These are phyloP conservation scores for Wickerhamomyces kurtzmanii DNA, from an alignment of 805 yeast genomes.

Conservation along the genomic window DNA sequence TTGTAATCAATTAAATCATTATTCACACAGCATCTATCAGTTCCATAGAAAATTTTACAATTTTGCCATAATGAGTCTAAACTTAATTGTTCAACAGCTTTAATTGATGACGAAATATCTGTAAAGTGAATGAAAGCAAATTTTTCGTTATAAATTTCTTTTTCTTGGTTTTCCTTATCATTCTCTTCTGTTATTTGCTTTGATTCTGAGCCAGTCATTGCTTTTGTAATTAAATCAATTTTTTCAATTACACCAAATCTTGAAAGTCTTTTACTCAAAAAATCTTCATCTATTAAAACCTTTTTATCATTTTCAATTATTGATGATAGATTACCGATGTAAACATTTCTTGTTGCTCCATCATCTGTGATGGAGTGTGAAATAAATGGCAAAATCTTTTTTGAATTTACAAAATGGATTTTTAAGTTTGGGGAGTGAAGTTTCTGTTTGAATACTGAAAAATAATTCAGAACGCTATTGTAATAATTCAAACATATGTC, in stretches of 20 bases:
- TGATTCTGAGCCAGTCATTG: slow-evolving; percentile 44
- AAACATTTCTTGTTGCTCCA: slow-evolving; percentile 91
- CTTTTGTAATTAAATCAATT: slow-evolving; percentile 44
- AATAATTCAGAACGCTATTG: slow-evolving; percentile 23
- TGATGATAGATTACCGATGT: slow-evolving; percentile 65
- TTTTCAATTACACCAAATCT: slow-evolving; percentile 55
- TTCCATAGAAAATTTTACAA: slow-evolving; percentile 80
- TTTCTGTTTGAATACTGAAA: slow-evolving; percentile 23
- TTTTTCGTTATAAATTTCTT: slow-evolving; percentile 32
- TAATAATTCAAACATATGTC: slow-evolving; percentile 26
- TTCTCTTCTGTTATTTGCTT: slow-evolving; percentile 21
- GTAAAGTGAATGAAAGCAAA: slow-evolving; percentile 86
- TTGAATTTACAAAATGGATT: slow-evolving; percentile 22
- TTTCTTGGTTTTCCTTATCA: slow-evolving; percentile 2
- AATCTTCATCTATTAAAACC: slow-evolving; percentile 26
- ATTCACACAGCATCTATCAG: slow-evolving; percentile 70
- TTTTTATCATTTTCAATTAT: slow-evolving; percentile 16
- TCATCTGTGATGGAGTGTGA: slow-evolving; percentile 53
- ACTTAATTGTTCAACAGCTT: slow-evolving; percentile 74
- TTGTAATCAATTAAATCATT: slow-evolving; percentile 4
- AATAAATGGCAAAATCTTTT: slow-evolving; percentile 15
- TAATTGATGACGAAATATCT: slow-evolving; percentile 72
- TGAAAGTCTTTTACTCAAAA: slow-evolving; percentile 38
- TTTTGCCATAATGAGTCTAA: slow-evolving; percentile 56
- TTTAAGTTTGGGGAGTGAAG: slow-evolving; percentile 28